phyloP scores from a whole-genome alignment of 2,329 filamentous ascomycete species.

The Ophiostoma tasmaniense region DNA sequence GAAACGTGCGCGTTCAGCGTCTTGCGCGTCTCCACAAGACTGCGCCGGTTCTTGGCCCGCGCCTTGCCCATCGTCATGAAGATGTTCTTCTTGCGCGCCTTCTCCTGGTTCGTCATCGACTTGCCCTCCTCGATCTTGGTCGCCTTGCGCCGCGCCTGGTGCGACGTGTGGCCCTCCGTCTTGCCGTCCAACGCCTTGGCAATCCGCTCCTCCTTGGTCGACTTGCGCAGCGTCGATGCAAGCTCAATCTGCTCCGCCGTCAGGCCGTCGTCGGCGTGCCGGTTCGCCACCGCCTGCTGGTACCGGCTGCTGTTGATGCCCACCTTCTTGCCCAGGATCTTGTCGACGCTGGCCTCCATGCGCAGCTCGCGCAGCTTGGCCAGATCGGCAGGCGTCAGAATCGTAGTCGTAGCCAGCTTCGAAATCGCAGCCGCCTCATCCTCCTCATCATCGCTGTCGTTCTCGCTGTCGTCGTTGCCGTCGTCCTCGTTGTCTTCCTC shows the following conservation, averaged over 20 bases:
- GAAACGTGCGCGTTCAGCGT: conserved; percentile 74
- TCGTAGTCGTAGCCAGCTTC: conserved; percentile 81
- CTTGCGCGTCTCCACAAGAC: conserved; percentile 75
- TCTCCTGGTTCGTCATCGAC: conserved; percentile 95
- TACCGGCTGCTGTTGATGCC: conserved; percentile 32
- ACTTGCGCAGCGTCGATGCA: conserved; percentile 70
- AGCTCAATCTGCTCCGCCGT: conserved; percentile 90
- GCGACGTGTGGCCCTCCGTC: conserved; percentile 76
- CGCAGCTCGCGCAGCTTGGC: conserved; percentile 87
- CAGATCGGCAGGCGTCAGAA: conserved; percentile 93
- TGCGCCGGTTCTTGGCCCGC: conserved; percentile 89
- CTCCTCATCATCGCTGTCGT: conserved; percentile 42
- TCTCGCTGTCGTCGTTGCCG: conserved; percentile 41
- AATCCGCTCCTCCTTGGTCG: conserved; percentile 81
- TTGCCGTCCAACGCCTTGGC: conserved; percentile 77
- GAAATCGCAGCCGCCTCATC: conserved; percentile 42
- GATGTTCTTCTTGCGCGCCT: conserved; percentile 96
- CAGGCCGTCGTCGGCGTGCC: conserved; percentile 77
- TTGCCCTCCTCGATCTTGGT: conserved; percentile 86
- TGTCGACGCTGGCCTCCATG: conserved; percentile 61
- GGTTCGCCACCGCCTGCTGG: conserved; percentile 41
- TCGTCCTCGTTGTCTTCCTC: neutral
- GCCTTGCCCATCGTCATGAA: conserved; percentile 97
- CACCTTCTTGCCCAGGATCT: conserved; percentile 39
- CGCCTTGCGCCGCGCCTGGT: conserved; percentile 72